A percentile compares a stretch with the other conserved stretches of the same genome.
These are phyloP conservation scores for Pachysolen tannophilus DNA, from an alignment of 805 yeast genomes.

Conservation along the genomic window DNA sequence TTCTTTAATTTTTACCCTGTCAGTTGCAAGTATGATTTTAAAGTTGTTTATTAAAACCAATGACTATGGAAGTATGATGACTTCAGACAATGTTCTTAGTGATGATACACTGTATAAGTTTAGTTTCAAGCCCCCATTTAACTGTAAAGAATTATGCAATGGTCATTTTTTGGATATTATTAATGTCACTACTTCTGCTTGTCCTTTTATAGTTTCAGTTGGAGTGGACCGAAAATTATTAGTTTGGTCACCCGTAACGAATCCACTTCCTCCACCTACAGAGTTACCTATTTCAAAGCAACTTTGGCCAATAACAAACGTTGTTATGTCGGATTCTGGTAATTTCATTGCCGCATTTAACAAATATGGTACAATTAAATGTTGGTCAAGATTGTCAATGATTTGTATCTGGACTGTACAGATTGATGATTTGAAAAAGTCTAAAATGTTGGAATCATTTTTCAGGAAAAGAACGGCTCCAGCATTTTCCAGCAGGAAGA, in stretches of 20 bases:
- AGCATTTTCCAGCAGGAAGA: slow-evolving; percentile 29
- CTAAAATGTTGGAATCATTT: slow-evolving; percentile 45
- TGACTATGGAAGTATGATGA: slow-evolving; percentile 9
- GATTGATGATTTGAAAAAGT: slow-evolving; percentile 28
- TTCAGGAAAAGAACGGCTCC: slow-evolving; percentile 50
- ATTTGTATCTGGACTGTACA: slow-evolving; percentile 49
- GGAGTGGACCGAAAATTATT: slow-evolving; percentile 68
- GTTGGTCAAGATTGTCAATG: slow-evolving; percentile 51
- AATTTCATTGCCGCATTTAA: slow-evolving; percentile 48
- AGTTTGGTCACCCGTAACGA: slow-evolving; percentile 64
- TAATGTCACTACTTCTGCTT: slow-evolving; percentile 48
- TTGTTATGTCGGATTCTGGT: slow-evolving; percentile 52
- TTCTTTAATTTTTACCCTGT: slow-evolving; percentile 41
- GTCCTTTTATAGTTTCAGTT: slow-evolving; percentile 59
- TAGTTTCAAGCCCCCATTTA: slow-evolving; percentile 11
- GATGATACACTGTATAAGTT: slow-evolving; percentile 2
- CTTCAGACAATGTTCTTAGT: slow-evolving; percentile 7
- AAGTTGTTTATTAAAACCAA: slow-evolving; percentile 26
- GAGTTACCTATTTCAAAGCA: slow-evolving; percentile 32
- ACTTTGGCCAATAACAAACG: slow-evolving; percentile 56
- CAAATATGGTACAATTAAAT: slow-evolving; percentile 42
- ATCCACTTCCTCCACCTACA: slow-evolving; percentile 38
- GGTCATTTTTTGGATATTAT: slow-evolving; percentile 62
- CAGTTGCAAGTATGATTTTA: slow-evolving; percentile 38
- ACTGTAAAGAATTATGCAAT: slow-evolving; percentile 30